A percentile compares a stretch with the other conserved stretches of the same genome.
Evolutionary conservation across 768 basidiomycete genomes (phyloP).

Genomic region (Naganishia vaughanmartiniae): DNA sequence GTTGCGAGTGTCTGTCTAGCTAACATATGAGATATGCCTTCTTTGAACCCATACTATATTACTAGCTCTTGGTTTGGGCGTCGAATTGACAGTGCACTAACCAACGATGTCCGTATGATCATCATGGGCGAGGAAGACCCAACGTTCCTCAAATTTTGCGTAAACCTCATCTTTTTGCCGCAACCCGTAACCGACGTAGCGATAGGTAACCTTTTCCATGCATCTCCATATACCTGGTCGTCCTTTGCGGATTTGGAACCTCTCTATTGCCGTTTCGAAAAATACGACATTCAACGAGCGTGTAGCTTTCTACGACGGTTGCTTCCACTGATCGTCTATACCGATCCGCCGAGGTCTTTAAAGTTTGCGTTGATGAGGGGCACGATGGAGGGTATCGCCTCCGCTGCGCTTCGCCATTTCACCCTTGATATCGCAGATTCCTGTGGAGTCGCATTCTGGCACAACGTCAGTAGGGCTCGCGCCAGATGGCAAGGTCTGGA

Average conservation of each 20-base stretch:
- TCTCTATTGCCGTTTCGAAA: slow-evolving; percentile 1
- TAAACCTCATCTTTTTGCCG: background rate
- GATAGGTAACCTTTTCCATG: background rate
- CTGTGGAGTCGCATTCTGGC: background rate
- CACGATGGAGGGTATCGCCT: background rate
- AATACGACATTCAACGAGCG: background rate
- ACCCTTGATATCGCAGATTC: background rate
- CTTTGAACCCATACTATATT: too few species aligned
- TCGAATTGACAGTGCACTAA: background rate
- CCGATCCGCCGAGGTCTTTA: background rate
- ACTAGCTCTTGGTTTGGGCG: background rate
- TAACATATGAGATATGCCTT: too few species aligned
- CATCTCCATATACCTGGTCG: background rate
- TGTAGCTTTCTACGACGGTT: background rate
- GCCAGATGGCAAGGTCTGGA: background rate
- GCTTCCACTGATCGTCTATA: background rate
- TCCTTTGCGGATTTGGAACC: background rate
- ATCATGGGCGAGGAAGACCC: background rate
- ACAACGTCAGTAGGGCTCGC: background rate
- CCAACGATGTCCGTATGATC: background rate
- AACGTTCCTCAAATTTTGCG: background rate
- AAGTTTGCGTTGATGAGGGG: background rate
- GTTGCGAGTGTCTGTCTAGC: too few species aligned
- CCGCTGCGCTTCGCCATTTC: background rate
- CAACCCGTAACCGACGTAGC: background rate